Conservation (phyloP, 495 filamentous ascomycete species). For the Aspergillus heteromorphus region DNA sequence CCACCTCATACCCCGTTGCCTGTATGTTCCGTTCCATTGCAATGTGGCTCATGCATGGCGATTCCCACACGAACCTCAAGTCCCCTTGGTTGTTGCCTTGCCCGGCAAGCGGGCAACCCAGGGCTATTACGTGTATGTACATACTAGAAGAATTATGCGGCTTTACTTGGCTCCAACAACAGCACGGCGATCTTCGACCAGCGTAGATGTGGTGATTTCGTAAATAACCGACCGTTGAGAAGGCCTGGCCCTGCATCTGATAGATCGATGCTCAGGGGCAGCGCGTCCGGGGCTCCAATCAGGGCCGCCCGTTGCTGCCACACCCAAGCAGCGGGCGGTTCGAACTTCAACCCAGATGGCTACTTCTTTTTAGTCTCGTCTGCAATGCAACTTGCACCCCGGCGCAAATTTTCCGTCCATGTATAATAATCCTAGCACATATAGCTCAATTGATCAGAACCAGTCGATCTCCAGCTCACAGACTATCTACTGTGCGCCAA, state of each 20-base stretch:
- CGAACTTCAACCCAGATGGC: not conserved
- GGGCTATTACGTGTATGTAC: not conserved
- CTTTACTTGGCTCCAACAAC: not conserved
- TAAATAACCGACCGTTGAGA: too few species aligned
- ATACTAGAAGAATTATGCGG: not conserved
- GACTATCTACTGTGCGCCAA: not conserved
- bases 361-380: too few species aligned
- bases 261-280: not conserved
- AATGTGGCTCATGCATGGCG: not conserved
- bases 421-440: too few species aligned
- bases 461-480: not conserved
- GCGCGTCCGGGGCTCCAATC: not conserved
- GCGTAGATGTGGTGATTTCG: too few species aligned
- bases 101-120: not conserved
- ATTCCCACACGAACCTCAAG: not conserved
- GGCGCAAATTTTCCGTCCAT: not conserved
- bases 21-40: not conserved
- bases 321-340: not conserved
- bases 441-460: too few species aligned
- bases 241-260: not conserved
- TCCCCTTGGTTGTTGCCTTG: not conserved
- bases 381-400: too few species aligned
- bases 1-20: not conserved
- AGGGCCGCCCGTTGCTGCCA: not conserved
- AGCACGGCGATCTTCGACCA: too few species aligned